Base-by-base conservation (phyloP, 2,329 filamentous ascomycete genomes). In the Penicillium frequentans region DNA sequence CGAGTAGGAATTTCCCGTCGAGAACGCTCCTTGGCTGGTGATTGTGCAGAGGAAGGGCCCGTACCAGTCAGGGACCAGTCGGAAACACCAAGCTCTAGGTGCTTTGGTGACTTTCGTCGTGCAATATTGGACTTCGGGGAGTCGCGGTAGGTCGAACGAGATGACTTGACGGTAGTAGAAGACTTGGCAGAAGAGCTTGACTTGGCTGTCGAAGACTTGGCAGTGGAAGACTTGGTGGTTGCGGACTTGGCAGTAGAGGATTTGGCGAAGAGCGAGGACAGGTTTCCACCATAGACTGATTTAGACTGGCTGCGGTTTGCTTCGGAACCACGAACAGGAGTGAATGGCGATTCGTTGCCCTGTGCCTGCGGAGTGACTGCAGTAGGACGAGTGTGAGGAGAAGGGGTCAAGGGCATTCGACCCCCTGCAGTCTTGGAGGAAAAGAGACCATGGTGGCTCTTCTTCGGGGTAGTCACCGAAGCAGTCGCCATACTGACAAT, bases 41-140 rank as follows among this genome's bases (percentile, higher is more conserved):
- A 87, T 73, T 88, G 75, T 19, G 69, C 68, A 33, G 73, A 68
- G 7, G 77, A 76, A 19, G 80, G 81, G 57, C 91, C 91, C 54
- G 93, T 96, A 62, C 93, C 92, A 52, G 90, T 91, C 68, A 99
- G 82, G 19, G 90, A 86, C 82, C 93, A 98, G 73, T 99, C 93
- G 42, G 93, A 97, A 33, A 96, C 88, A 64, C 91, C 92, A 42
- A 96, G 85, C 76, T 98, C 93, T 39, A 98, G 84, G 74, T 90
- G 91, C 69, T 90, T 90, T 21, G 93, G 93, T 44, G 91, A 93
- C 57, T 87, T 79, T 63, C 87, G 71, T 31, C 87, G 70, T 26
- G 73, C 72, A 75, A 97, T 97, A 82, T 97, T 98, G 58, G 93
- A 97, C 82, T 98, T 98, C 73, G 93, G 92, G 2, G 93, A 97